phyloP scores from a whole-genome alignment of 2,329 filamentous ascomycete species.

The Massarina eburnea region DNA sequence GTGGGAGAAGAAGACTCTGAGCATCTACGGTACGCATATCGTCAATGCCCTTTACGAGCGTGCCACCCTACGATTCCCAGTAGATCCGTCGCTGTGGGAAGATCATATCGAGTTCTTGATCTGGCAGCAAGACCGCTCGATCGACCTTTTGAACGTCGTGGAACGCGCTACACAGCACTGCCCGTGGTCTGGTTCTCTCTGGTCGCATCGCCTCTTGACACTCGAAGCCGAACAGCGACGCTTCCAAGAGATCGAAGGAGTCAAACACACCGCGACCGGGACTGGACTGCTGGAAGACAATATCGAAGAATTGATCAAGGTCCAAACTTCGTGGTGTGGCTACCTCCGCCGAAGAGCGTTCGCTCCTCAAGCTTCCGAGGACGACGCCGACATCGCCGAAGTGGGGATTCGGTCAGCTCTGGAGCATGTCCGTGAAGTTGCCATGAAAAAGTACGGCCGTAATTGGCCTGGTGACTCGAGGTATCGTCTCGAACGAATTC shows the following conservation, averaged over 20 bases:
- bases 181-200: conserved; percentile 87
- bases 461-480: conserved; percentile 83
- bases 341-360: conserved; percentile 87
- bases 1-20: conserved; percentile 73
- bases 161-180: conserved; percentile 86
- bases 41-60: conserved; percentile 72
- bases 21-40: conserved; percentile 55
- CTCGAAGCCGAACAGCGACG: conserved; percentile 76
- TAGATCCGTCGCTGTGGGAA: conserved; percentile 76
- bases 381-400: conserved; percentile 80
- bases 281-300: conserved; percentile 81
- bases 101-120: conserved; percentile 78
- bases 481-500: conserved; percentile 86
- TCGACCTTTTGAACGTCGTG: conserved; percentile 67
- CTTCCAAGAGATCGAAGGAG: conserved; percentile 79
- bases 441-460: conserved; percentile 74
- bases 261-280: conserved; percentile 90
- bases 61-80: conserved; percentile 72
- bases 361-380: conserved; percentile 71
- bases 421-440: conserved; percentile 78
- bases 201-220: conserved; percentile 84
- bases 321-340: conserved; percentile 92
- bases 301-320: conserved; percentile 84
- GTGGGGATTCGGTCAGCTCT: conserved; percentile 84
- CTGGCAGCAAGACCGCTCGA: conserved; percentile 48